Evolutionary conservation across 345 rosid species (phyloP), one percentile per base, ranked within the genome.

Genomic region (Boechera retrofracta): DNA sequence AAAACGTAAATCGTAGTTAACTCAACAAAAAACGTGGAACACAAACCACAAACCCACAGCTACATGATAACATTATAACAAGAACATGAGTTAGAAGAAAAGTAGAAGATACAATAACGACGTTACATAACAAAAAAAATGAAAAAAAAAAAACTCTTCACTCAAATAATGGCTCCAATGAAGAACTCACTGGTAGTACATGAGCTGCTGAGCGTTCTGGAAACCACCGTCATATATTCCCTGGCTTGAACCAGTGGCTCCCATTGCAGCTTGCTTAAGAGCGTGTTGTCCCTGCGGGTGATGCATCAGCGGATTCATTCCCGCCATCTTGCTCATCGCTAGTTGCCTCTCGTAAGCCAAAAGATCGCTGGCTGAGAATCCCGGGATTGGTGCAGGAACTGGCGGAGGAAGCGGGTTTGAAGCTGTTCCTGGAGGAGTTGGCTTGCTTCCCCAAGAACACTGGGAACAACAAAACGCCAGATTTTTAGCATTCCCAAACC

Each of bases 171-270:
- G 35, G 66, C 66, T 63, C 9, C 53, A 36, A 64, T 29, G 63
- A 49, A 38, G 67, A 72, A 58, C 33, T 71, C 73, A 93, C 91
- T 92, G 93, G 80, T 91, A 95, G 79, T 92, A 95, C 97, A 95
- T 87, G 65, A 94, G 90, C 76, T 94, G 98, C 84, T 91, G 98
- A 15, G 94, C 86, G 31, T 82, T 96, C 85, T 88, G 99, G 79
- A 87, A 91, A 56, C 98, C 98, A 18, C 94, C 92, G 66, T 93
- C 99, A 49, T 95, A 89, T 54, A 89, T 89, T 6, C 94, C 96
- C 73, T 92, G 99, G 91, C 89, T 92, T 42, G 94, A 88, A 49
- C 96, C 98, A 38, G 89, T 89, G 31, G 85, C 85, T 71, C 97
- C 91, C 86, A 88, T 82, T 45, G 85, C 89, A 35, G 87, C 89